Conservation (phyloP, 768 basidiomycete genomes). For the Podaxis sp. region DNA sequence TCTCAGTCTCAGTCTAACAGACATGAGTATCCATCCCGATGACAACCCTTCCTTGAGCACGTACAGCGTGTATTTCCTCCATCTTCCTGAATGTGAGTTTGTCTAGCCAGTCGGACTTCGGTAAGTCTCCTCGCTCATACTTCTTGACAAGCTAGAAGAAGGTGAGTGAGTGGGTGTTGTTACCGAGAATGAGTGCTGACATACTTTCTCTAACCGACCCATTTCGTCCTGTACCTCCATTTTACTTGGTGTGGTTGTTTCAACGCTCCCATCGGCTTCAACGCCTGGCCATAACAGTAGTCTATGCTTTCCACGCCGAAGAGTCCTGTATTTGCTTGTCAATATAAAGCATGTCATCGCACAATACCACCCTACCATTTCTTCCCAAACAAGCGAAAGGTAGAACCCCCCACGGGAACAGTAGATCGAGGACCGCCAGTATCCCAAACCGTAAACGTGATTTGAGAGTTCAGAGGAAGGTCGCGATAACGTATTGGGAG, state of each 20-base stretch:
- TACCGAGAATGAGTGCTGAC: conserved; percentile 14
- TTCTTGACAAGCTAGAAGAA: conserved; percentile 77
- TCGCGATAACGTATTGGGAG: conserved; percentile 93
- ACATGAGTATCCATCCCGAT: background rate
- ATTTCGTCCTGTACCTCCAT: conserved; percentile 80
- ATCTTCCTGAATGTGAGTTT: conserved; percentile 91
- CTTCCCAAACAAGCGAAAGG: conserved; percentile 87
- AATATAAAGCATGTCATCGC: background rate
- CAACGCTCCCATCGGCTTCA: conserved; percentile 82
- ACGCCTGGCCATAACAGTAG: conserved; percentile 77
- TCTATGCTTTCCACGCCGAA: conserved; percentile 89
- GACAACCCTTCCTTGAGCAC: conserved; percentile 17
- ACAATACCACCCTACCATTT: conserved; percentile 60
- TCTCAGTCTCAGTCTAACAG: conserved; percentile 77
- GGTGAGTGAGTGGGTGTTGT: conserved; percentile 7
- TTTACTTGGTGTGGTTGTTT: conserved; percentile 87
- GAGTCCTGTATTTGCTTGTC: conserved; percentile 48
- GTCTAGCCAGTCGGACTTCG: conserved; percentile 95
- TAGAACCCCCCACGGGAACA: conserved; percentile 86
- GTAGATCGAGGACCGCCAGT: conserved; percentile 79
- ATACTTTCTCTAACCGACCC: conserved; percentile 89
- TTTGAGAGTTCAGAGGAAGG: conserved; percentile 81
- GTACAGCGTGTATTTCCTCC: conserved; percentile 88
- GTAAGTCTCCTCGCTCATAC: conserved; percentile 90
- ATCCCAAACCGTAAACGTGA: conserved; percentile 96